phyloP scores from a whole-genome alignment of 352 stramenopile species.

The Pythium phragmiticola region DNA sequence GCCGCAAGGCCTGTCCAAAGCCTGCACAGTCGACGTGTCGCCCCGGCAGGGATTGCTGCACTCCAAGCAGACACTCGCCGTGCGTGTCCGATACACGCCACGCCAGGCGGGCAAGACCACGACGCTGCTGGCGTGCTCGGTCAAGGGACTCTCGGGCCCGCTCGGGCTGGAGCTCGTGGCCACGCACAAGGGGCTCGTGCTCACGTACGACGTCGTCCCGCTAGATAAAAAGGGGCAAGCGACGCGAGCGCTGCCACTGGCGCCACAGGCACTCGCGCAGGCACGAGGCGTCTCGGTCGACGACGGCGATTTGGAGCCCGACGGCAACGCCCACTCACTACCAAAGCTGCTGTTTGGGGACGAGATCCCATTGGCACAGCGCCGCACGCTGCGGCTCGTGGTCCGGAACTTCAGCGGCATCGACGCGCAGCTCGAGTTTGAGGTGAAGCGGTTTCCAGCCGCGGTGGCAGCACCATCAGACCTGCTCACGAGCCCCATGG shows the following conservation, averaged over 20 bases:
- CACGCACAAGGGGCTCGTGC: constrained; percentile 72
- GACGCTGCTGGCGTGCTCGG: constrained; percentile 59
- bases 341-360: constrained; percentile 71
- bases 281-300: constrained; percentile 39
- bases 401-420: constrained; percentile 84
- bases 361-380: constrained; percentile 53
- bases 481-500: not conserved
- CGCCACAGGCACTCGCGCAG: constrained; percentile 39
- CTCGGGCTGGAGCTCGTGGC: constrained; percentile 66
- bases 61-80: constrained; percentile 58
- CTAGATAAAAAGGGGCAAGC: not conserved
- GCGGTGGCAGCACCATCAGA: constrained; percentile 11
- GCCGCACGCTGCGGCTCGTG: constrained; percentile 42
- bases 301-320: constrained; percentile 48
- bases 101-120: constrained; percentile 47
- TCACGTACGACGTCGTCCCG: constrained; percentile 63
- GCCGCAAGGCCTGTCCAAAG: constrained; percentile 49
- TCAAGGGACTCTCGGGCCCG: constrained; percentile 51
- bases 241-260: constrained; percentile 22
- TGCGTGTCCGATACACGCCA: constrained; percentile 60
- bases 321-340: constrained; percentile 21
- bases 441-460: constrained; percentile 53
- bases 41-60: constrained; percentile 46
- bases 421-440: constrained; percentile 54
- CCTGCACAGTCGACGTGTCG: constrained; percentile 44